phyloP scores from a whole-genome alignment of 2,329 filamentous ascomycete genomes.

The Cadophora sp. region DNA sequence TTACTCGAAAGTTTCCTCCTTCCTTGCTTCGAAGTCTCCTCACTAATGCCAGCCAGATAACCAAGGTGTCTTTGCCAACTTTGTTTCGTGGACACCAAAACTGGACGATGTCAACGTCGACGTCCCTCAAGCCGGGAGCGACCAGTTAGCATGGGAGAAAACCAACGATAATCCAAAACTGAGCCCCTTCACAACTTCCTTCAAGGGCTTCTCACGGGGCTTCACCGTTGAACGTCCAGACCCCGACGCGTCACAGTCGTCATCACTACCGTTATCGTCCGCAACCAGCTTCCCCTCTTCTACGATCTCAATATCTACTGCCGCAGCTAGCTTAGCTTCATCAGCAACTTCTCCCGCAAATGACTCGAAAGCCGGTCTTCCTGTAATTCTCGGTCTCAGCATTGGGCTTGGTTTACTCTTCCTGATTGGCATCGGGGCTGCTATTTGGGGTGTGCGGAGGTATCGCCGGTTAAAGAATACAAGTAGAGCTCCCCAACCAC shows the following conservation, averaged over 20 bases:
- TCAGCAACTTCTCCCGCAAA: too few species aligned
- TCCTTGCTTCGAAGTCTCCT: background rate
- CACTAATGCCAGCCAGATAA: background rate
- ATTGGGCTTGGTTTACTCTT: background rate
- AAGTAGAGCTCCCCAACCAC: background rate
- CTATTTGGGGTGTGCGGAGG: background rate
- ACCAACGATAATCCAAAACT: background rate
- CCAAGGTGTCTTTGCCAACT: background rate
- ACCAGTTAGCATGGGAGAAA: constrained; percentile 1
- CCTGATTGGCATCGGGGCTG: background rate
- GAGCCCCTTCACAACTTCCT: background rate
- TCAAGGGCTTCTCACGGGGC: background rate
- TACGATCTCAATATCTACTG: background rate
- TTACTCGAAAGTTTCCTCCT: background rate
- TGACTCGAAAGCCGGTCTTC: background rate
- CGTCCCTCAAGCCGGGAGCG: background rate
- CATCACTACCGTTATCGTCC: background rate
- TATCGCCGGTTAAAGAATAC: background rate
- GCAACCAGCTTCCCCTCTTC: background rate
- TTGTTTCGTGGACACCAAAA: background rate
- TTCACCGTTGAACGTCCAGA: background rate
- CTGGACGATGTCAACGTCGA: background rate
- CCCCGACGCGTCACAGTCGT: background rate
- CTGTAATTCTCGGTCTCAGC: background rate
- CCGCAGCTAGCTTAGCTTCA: background rate